Percentiles rank a stretch among this genome's conserved stretches.
These are phyloP conservation scores for Kandelia obovata DNA, from an alignment of 345 rosid species.

Conservation along the genomic window DNA sequence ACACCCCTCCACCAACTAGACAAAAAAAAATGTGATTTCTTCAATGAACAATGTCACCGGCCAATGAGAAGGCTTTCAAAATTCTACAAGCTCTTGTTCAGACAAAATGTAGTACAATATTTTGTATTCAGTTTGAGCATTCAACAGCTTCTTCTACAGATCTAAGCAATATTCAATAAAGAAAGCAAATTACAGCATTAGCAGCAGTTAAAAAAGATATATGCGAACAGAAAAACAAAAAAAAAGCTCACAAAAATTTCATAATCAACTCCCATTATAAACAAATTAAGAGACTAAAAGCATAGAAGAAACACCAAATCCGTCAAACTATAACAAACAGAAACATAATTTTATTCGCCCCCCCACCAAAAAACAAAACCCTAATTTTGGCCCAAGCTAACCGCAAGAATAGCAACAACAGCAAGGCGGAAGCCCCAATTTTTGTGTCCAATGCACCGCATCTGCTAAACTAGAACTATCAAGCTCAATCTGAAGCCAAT, in stretches of 20 bases:
- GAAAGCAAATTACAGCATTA: constrained; percentile 29
- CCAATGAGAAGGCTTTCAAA: constrained; percentile 23
- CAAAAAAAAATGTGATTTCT: constrained; percentile 22
- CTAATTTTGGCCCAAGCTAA: neutral
- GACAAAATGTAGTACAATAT: constrained; percentile 27
- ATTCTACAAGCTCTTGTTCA: constrained; percentile 23
- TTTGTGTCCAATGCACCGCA: neutral
- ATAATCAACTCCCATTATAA: neutral
- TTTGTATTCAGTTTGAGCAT: constrained; percentile 41
- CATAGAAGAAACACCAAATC: no score
- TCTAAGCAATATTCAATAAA: constrained; percentile 36
- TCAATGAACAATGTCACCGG: constrained; percentile 22
- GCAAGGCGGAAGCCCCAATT: constrained; percentile 11
- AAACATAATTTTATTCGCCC: no score
- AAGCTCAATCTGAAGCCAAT: constrained; percentile 16
- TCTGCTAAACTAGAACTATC: neutral
- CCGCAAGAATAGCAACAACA: neutral
- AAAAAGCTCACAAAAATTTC: neutral
- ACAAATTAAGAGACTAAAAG: neutral
- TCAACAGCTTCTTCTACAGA: constrained; percentile 38
- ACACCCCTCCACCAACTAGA: constrained; percentile 28
- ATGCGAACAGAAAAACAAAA: neutral
- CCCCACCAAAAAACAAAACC: neutral
- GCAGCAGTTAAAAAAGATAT: constrained; percentile 8
- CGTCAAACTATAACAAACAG: no score